Evolutionary conservation across 2,329 filamentous ascomycete species (phyloP), one percentile per base, ranked within the genome.

Genomic region (Sclerotinia spermophila): DNA sequence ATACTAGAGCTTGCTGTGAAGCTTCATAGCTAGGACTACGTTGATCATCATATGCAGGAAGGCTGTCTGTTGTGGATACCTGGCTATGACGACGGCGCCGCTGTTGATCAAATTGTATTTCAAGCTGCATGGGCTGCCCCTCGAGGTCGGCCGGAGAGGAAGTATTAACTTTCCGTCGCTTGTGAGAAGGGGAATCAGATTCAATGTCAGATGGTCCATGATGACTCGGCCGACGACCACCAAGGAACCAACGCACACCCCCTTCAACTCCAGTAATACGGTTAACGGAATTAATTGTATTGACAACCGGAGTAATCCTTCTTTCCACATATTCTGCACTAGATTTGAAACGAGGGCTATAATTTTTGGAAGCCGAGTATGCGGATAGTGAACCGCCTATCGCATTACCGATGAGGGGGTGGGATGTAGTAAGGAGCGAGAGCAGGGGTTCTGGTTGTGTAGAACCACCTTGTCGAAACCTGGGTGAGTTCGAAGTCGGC

Each of bases 281-380:
- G 42, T 93, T 91, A 8, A 97, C 92, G 0, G 89, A 92, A 21
- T 92, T 92, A 42, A 97, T 92, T 0, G 93, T 96, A 78, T 92
- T 96, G 67, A 92, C 92, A 67, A 97, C 89, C 1, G 93, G 94
- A 1, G 91, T 92, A 67, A 97, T 88, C 75, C 93, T 95, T 61
- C 92, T 90, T 80, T 98, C 95, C 30, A 97, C 90, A 76, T 96
- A 93, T 79, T 97, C 93, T 64, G 93, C 95, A 72, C 94, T 89
- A n/a, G 92, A 92, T 80, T 92, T 94, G 79, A 97, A 93, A 2
- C 92, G 87, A 0, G 95, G 94, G 1, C 93, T 96, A 77, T 95
- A 96, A 75, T 94, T 93, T 81, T 98, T 97, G 17, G 92, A 94
- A 3, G 87, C 90, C 40, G 91, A 90, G 79, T 98, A 98, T 1